phyloP scores from a whole-genome alignment of 345 rosid species.

The Moricandia arvensis region DNA sequence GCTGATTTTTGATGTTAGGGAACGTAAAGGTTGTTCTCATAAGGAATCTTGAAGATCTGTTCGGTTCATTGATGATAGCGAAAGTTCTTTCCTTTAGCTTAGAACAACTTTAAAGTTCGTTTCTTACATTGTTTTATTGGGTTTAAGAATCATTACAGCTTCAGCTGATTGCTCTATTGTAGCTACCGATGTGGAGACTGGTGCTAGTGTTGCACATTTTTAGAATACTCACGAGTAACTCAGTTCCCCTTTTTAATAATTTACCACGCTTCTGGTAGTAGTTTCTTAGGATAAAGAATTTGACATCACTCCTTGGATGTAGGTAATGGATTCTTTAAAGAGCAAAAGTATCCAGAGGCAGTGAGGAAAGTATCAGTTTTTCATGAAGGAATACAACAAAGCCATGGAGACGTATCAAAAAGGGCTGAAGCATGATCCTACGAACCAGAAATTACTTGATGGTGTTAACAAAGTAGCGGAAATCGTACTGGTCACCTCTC shows the following conservation, averaged over 20 bases:
- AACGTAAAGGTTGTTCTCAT: constrained; percentile 30
- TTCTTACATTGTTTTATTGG: background rate
- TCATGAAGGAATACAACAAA: too few relatives aligned
- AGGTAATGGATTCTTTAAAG: too few relatives aligned
- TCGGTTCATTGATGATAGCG: constrained; percentile 61
- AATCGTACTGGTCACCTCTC: too few relatives aligned
- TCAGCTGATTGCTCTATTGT: constrained; percentile 79
- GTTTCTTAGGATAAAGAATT: background rate
- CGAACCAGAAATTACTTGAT: too few relatives aligned
- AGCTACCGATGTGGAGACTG: constrained; percentile 82
- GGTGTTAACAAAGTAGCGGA: too few relatives aligned
- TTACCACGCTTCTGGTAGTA: background rate
- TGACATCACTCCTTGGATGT: too few relatives aligned
- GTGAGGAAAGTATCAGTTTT: too few relatives aligned
- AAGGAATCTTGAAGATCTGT: constrained; percentile 68
- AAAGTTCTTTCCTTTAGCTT: constrained; percentile 37
- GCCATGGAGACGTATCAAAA: too few relatives aligned
- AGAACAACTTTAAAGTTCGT: too few relatives aligned
- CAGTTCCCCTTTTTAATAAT: background rate
- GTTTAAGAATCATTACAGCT: constrained; percentile 66
- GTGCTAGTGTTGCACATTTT: constrained; percentile 65
- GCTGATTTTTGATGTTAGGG: constrained; percentile 37
- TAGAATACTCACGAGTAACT: constrained; percentile 81
- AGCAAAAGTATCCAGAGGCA: too few relatives aligned
- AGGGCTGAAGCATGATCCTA: too few relatives aligned